Evolutionary conservation across 2,329 filamentous ascomycete genomes (phyloP), one percentile per base, ranked within the genome.

Genomic region (Trichoderma asperellum): DNA sequence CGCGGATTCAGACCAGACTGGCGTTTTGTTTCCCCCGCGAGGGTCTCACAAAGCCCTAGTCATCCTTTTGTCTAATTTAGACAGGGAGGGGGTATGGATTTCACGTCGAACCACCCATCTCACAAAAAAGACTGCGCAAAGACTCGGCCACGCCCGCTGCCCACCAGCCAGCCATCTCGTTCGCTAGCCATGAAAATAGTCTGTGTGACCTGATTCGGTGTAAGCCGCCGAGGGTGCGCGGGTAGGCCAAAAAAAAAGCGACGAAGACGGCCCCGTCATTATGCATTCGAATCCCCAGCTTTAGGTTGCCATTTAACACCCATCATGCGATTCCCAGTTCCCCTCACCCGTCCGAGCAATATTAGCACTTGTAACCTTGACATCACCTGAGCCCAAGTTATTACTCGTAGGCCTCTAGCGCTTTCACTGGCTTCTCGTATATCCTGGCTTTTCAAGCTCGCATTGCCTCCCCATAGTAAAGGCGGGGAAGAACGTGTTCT

Each of bases 401-500:
- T 66, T 65, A 43, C 40, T 43, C 40, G 40, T 43, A 62, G 29
- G 16, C 43, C 24, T 29, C 61, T 59, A 40, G 61, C 60, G 59
- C 57, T 27, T 49, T 55, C 11, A 16, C 35, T 58, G 53, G 43
- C 49, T 49, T 47, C 37, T 55, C 43, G 35, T 49, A 32, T n/a
- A 56, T 47, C 47, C 29, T 47, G 27, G 53, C 18, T 47, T n/a
- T 65, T 27, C 27, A 37, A 37, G 11, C 27, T 61, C 55, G 61
- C 68, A 56, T 68, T 35, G 43, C 57, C 34, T 68, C 65, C 64
- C 64, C 56, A 49, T 60, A 65, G n/a, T 49, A 32, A 56, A 65
- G 68, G 68, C 68, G 68, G 68, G 68, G 68, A 60, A 65, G 68
- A 66, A 65, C 68, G 68, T 69, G 68, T 69, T 69, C 68, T 64